These are phyloP conservation scores for Zalaria obscura DNA, from an alignment of 2,329 filamentous ascomycete species.

Conservation along the genomic window DNA sequence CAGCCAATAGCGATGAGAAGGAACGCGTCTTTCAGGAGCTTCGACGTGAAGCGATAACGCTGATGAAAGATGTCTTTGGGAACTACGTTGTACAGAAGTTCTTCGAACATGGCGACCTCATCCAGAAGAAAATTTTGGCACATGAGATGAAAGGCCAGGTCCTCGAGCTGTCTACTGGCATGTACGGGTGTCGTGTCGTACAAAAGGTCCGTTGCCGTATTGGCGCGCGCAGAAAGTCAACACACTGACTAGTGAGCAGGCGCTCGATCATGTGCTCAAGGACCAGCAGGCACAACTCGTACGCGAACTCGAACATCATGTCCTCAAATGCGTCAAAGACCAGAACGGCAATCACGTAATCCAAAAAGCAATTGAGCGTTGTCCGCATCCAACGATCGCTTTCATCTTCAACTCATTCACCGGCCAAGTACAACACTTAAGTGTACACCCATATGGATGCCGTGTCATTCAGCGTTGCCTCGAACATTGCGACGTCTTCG, in stretches of 20 bases:
- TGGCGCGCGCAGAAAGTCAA: too few species aligned
- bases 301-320: slow-evolving; percentile 63
- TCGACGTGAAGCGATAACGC: slow-evolving; percentile 63
- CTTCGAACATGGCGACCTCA: slow-evolving; percentile 88
- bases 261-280: slow-evolving; percentile 77
- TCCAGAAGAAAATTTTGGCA: slow-evolving; percentile 78
- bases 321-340: slow-evolving; percentile 67
- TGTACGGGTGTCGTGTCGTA: slow-evolving; percentile 90
- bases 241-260: slow-evolving; percentile 31
- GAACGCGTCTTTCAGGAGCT: slow-evolving; percentile 83
- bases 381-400: slow-evolving; percentile 63
- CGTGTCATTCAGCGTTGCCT: slow-evolving; percentile 87
- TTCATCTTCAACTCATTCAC: slow-evolving; percentile 75
- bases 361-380: slow-evolving; percentile 77
- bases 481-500: slow-evolving; percentile 61
- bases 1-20: slow-evolving; percentile 91
- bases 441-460: slow-evolving; percentile 74
- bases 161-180: slow-evolving; percentile 63
- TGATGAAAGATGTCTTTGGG: slow-evolving; percentile 94
- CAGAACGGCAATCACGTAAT: slow-evolving; percentile 94
- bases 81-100: slow-evolving; percentile 98
- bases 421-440: slow-evolving; percentile 58
- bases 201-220: slow-evolving; percentile 53
- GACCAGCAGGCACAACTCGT: slow-evolving; percentile 80
- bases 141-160: slow-evolving; percentile 81